Conservation (phyloP, 805 yeast species). For the Danielia oregonensis region DNA sequence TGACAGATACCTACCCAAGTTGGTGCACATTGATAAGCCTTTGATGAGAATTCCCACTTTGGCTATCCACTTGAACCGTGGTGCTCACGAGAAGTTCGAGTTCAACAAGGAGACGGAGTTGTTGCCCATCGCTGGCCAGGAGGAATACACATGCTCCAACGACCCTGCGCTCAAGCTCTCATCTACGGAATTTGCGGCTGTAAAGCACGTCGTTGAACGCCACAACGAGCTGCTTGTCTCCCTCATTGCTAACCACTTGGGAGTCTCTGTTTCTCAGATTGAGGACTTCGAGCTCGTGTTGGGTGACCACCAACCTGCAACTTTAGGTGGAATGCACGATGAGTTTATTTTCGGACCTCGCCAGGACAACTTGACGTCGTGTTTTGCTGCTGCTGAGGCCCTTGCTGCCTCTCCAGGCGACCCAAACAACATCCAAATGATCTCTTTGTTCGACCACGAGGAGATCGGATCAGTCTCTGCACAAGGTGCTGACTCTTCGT, state of each 20-base stretch:
- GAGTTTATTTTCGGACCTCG: conserved; percentile 92
- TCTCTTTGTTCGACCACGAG: conserved; percentile 91
- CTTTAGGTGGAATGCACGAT: conserved; percentile 82
- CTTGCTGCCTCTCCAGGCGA: conserved; percentile 50
- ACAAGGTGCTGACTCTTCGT: conserved; percentile 94
- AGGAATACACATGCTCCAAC: conserved; percentile 40
- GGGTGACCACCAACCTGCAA: conserved; percentile 79
- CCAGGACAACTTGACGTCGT: conserved; percentile 84
- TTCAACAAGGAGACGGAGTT: conserved; percentile 86
- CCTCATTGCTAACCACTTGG: conserved; percentile 63
- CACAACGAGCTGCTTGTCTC: conserved; percentile 72
- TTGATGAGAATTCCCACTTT: conserved; percentile 83
- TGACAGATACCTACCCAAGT: conserved; percentile 55
- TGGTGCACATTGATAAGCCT: conserved; percentile 81
- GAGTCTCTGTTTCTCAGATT: conserved; percentile 50
- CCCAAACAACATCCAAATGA: conserved; percentile 61
- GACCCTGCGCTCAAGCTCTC: conserved; percentile 47
- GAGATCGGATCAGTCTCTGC: conserved; percentile 93
- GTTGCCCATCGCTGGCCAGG: conserved; percentile 77
- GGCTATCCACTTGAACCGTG: conserved; percentile 87
- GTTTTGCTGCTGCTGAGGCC: conserved; percentile 75
- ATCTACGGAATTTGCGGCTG: conserved; percentile 57
- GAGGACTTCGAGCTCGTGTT: conserved; percentile 88
- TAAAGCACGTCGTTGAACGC: conserved; percentile 62
- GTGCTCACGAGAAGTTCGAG: conserved; percentile 72